Evolutionary conservation across 495 filamentous ascomycete species (phyloP).

Genomic region (Hypoxylon perforatum): DNA sequence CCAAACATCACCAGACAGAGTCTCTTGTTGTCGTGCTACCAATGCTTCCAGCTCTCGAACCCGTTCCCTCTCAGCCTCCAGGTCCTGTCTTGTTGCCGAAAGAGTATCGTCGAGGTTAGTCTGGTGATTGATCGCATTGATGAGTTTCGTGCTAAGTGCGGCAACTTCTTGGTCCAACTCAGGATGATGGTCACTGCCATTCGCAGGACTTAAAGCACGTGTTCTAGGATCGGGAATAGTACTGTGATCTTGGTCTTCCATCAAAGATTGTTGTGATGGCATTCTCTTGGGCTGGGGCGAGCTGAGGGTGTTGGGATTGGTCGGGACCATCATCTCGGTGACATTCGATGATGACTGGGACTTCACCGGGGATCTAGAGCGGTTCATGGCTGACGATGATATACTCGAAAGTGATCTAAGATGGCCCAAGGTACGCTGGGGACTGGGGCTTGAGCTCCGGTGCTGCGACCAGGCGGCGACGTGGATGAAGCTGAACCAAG

Average conservation of each 20-base stretch:
- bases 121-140: constrained; percentile 97
- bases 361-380: constrained; percentile 44
- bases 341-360: constrained; percentile 47
- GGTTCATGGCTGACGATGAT: constrained; percentile 47
- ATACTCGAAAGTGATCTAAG: constrained; percentile 62
- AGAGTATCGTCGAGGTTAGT: constrained; percentile 91
- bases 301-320: constrained; percentile 24
- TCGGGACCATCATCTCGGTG: constrained; percentile 41
- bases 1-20: constrained; percentile 76
- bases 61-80: constrained; percentile 77
- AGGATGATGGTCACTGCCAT: constrained; percentile 63
- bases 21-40: constrained; percentile 59
- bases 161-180: constrained; percentile 90
- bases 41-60: constrained; percentile 74
- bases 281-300: constrained; percentile 48
- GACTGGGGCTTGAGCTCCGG: constrained; percentile 48
- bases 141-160: constrained; percentile 90
- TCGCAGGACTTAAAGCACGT: constrained; percentile 51
- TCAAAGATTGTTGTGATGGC: constrained; percentile 45
- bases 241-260: constrained; percentile 59
- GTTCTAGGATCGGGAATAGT: constrained; percentile 62
- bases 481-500: constrained; percentile 58
- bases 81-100: constrained; percentile 80
- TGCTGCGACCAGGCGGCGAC: constrained; percentile 64
- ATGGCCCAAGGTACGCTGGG: constrained; percentile 56